A percentile compares a stretch with the other conserved stretches of the same genome.
Conservation (phyloP, 148 eudicot species). For the Arctostaphylos glauca region DNA sequence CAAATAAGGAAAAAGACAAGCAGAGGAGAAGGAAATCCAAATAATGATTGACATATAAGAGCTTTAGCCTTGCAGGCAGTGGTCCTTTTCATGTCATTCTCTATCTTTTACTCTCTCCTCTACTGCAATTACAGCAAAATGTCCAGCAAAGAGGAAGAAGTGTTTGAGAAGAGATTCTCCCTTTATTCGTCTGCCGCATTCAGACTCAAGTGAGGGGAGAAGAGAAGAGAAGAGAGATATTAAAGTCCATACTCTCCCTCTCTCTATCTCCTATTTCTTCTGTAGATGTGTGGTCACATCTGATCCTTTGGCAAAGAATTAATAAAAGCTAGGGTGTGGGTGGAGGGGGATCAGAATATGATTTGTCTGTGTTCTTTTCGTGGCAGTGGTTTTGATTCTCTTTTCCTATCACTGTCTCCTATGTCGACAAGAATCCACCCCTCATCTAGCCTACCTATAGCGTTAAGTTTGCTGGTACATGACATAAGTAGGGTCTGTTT, state of each 20-base stretch:
- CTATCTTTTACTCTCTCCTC: slow-evolving; percentile 25
- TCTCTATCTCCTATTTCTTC: slow-evolving; percentile 19
- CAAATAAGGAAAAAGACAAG: slow-evolving; percentile 39
- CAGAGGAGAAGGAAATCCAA: slow-evolving; percentile 20
- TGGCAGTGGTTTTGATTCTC: slow-evolving; percentile 37
- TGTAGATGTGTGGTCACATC: slow-evolving; percentile 47
- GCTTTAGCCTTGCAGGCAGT: slow-evolving; percentile 32
- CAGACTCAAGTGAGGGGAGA: neutral
- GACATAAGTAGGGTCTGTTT: neutral
- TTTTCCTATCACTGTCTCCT: slow-evolving; percentile 31
- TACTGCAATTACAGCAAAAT: slow-evolving; percentile 30
- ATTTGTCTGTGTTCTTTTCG: slow-evolving; percentile 30
- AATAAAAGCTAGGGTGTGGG: slow-evolving; percentile 31
- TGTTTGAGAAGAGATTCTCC: slow-evolving; percentile 29
- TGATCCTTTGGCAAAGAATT: slow-evolving; percentile 34
- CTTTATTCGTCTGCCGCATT: slow-evolving; percentile 26
- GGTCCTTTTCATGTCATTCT: slow-evolving; percentile 36
- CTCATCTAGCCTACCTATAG: slow-evolving; percentile 11
- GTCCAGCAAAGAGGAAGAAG: slow-evolving; percentile 18
- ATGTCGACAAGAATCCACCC: slow-evolving; percentile 37
- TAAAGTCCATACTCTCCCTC: neutral
- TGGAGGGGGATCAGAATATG: slow-evolving; percentile 39
- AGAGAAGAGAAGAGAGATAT: slow-evolving; percentile 4
- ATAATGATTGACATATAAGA: slow-evolving; percentile 39
- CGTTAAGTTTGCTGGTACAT: neutral